Base-by-base conservation (phyloP, 306 rosid genomes). In the Prunus padus region DNA sequence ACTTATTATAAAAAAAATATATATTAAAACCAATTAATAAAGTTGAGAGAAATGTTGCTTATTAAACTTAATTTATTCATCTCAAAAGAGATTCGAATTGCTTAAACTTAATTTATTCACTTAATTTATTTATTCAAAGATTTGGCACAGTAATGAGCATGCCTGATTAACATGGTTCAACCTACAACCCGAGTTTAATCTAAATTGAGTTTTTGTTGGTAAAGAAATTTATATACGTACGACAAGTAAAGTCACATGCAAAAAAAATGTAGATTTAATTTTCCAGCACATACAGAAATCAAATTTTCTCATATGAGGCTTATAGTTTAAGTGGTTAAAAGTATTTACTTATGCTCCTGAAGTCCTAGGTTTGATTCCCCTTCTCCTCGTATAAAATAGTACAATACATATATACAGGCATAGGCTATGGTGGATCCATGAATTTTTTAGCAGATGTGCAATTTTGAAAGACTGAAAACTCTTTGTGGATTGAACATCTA, bases 161-260 rank as follows among this genome's bases (percentile, higher is more conserved):
- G 37, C 65, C 22, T 70, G 62, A 70, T 52, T 20, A 71, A 33
- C 20, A 55, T 8, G 64, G 47, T 51, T 70, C 62, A 70, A 70
- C 74, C n/a, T 26, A 16, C 10, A 16, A n/a, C 25, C 30, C 13
- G 25, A 12, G 71, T 67, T 66, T n/a, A 54, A 44, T 23, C 30
- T 20, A 2, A 42, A 37, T 44, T 54, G 26, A 2, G 8, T 20
- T 54, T 54, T 19, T n/a, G 1, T 54, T 19, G 60, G 4, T 54
- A 19, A 54, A 18, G 13, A 54, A 54, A 54, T 54, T 54, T 54
- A 54, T 54, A 1, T 54, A n/a, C 59, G 13, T 54, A n/a, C 59
- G 13, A 54, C 59, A 54, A 54, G 59, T n/a, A 54, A n/a, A 8
- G 13, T 3, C 13, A 9, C 60, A 54, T 18, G 26, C 4, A 8